phyloP scores from a whole-genome alignment of 352 stramenopile genomes.

The Globisporangium sylvaticum region DNA sequence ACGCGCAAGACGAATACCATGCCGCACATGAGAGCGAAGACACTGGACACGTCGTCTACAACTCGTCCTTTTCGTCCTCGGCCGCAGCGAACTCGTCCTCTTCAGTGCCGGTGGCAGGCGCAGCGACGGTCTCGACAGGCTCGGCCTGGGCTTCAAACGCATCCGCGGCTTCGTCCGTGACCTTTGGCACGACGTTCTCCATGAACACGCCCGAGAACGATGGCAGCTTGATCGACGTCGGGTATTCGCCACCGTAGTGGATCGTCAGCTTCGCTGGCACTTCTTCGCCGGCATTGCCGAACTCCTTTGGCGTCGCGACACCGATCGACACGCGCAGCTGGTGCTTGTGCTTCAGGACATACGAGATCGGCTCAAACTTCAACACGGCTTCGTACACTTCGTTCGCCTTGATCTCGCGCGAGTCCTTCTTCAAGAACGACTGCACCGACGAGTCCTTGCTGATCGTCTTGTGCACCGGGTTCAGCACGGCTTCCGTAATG shows the following conservation, averaged over 20 bases:
- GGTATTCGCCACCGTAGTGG: constrained; percentile 65
- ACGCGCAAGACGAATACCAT: too few relatives aligned
- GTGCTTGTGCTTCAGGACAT: constrained; percentile 73
- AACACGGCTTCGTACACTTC: constrained; percentile 79
- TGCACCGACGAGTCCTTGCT: constrained; percentile 54
- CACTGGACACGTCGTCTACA: constrained; percentile 23
- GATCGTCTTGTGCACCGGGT: constrained; percentile 66
- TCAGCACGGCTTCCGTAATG: constrained; percentile 72
- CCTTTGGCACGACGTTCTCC: constrained; percentile 52
- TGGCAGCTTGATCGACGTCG: constrained; percentile 69
- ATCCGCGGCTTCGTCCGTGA: constrained; percentile 20
- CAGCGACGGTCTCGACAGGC: constrained; percentile 14
- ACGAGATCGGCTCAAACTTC: constrained; percentile 72
- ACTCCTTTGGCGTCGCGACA: constrained; percentile 49
- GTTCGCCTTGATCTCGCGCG: constrained; percentile 51
- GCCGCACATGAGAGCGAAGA: not conserved
- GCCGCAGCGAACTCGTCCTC: constrained; percentile 60
- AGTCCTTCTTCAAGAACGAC: constrained; percentile 61
- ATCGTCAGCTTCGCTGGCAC: constrained; percentile 66
- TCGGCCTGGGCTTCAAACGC: constrained; percentile 21
- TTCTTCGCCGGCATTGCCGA: constrained; percentile 41
- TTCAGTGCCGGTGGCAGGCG: constrained; percentile 14
- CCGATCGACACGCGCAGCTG: constrained; percentile 73
- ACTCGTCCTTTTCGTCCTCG: constrained; percentile 39
- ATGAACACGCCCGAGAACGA: constrained; percentile 55